A percentile compares a stretch with the other conserved stretches of the same genome.
These are phyloP conservation scores for Cicer cuneatum DNA, from an alignment of 306 rosid species.

Conservation along the genomic window DNA sequence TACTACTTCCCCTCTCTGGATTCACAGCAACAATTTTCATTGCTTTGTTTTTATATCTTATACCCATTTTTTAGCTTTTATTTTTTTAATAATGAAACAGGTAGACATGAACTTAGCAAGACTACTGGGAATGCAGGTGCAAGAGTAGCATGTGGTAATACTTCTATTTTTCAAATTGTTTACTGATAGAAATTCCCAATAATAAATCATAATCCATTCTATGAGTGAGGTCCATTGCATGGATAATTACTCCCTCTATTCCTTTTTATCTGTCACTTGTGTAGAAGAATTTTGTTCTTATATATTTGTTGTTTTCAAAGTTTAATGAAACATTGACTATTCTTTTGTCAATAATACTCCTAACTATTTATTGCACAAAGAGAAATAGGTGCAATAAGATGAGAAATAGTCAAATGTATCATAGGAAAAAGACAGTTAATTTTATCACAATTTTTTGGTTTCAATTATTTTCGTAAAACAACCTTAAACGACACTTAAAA, in stretches of 20 bases:
- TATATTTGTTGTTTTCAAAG: too few relatives aligned
- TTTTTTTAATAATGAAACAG: conserved; percentile 47
- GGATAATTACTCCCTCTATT: background rate
- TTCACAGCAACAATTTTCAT: background rate
- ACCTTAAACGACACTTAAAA: too few relatives aligned
- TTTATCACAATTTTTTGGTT: too few relatives aligned
- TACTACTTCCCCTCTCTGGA: background rate
- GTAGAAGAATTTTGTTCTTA: too few relatives aligned
- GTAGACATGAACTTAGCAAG: conserved; percentile 87
- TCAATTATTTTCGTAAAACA: too few relatives aligned
- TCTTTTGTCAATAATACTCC: too few relatives aligned
- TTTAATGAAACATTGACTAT: too few relatives aligned
- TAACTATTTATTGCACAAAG: too few relatives aligned
- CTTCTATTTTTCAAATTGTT: conserved; percentile 36
- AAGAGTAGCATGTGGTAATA: conserved; percentile 80
- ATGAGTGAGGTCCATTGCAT: background rate
- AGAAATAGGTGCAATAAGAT: too few relatives aligned
- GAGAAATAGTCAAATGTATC: too few relatives aligned
- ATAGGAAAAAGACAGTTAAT: too few relatives aligned
- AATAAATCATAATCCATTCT: background rate
- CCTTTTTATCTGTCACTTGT: too few relatives aligned
- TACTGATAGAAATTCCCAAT: conserved; percentile 5
- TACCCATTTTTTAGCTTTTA: background rate
- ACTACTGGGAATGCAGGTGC: conserved; percentile 91
- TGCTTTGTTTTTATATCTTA: background rate